Percentiles rank a stretch among this genome's conserved stretches.
Conservation (phyloP, 139 green algal species). For the Microglena sp. region DNA sequence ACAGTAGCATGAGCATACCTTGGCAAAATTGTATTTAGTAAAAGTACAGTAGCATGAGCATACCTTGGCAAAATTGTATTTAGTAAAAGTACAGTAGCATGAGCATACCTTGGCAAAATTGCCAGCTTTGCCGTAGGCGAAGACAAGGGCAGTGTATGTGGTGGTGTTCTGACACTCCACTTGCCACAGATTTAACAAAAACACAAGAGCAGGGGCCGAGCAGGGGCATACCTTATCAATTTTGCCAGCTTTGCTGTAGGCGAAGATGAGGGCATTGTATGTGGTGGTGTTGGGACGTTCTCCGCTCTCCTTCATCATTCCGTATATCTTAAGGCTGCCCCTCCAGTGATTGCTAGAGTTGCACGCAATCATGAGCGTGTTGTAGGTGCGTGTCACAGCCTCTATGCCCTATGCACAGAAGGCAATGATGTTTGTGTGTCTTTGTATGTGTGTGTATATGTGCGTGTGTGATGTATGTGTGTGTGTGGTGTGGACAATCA, state of each 20-base stretch:
- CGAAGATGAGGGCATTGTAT: conserved; percentile 61
- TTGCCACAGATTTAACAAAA: background rate
- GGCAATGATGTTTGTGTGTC: background rate
- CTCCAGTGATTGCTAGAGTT: conserved; percentile 71
- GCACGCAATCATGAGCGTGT: conserved; percentile 78
- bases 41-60: too few species aligned
- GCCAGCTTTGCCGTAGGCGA: conserved; percentile 47
- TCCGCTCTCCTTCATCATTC: conserved; percentile 39
- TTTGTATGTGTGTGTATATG: too few species aligned
- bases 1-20: too few species aligned
- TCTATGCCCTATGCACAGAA: conserved; percentile 41
- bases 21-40: too few species aligned
- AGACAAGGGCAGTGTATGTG: conserved; percentile 68
- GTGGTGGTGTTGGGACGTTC: conserved; percentile 56
- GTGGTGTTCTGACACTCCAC: conserved; percentile 38
- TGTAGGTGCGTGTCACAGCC: conserved; percentile 72
- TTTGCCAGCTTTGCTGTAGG: conserved; percentile 48
- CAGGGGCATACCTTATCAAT: conserved; percentile 32
- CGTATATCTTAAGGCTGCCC: conserved; percentile 48
- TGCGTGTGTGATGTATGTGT: background rate
- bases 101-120: conserved; percentile 34
- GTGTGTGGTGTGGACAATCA: background rate
- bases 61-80: too few species aligned
- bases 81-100: background rate
- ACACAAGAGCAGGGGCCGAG: background rate